phyloP scores from a whole-genome alignment of 805 yeast species.

The Pichia thaimueangensis region DNA sequence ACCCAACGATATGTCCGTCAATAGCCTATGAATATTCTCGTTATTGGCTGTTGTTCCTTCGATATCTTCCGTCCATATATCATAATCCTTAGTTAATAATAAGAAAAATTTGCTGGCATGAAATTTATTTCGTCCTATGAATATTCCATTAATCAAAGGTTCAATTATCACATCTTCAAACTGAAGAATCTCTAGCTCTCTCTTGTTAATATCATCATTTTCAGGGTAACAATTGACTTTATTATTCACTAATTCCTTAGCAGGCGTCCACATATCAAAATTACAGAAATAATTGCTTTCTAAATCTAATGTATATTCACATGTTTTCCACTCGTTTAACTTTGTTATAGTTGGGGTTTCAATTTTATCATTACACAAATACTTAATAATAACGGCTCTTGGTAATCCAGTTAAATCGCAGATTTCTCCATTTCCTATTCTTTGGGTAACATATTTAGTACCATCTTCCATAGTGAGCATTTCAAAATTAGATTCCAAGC shows the following conservation, averaged over 20 bases:
- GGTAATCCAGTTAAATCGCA: slow-evolving; percentile 31
- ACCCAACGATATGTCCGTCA: slow-evolving; percentile 6
- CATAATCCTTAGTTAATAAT: slow-evolving; percentile 6
- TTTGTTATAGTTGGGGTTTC: slow-evolving; percentile 16
- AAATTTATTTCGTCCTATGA: background rate
- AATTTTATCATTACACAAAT: slow-evolving; percentile 22
- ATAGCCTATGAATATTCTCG: background rate
- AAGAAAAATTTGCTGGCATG: background rate
- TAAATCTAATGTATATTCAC: slow-evolving; percentile 21
- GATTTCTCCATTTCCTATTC: slow-evolving; percentile 24
- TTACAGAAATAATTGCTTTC: slow-evolving; percentile 15
- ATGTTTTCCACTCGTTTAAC: slow-evolving; percentile 28
- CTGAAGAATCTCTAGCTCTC: background rate
- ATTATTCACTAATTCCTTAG: background rate
- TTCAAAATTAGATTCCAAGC: slow-evolving; percentile 21
- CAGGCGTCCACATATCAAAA: slow-evolving; percentile 6
- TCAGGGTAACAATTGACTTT: slow-evolving; percentile 4
- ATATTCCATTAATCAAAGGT: slow-evolving; percentile 11
- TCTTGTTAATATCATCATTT: background rate
- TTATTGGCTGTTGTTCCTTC: background rate
- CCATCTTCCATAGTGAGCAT: slow-evolving; percentile 21
- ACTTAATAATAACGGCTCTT: slow-evolving; percentile 23
- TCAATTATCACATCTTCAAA: background rate
- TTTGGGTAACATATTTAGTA: slow-evolving; percentile 24
- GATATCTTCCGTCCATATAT: background rate